Base-by-base conservation (phyloP, 2,329 filamentous ascomycete genomes). In the Metarhizium album region DNA sequence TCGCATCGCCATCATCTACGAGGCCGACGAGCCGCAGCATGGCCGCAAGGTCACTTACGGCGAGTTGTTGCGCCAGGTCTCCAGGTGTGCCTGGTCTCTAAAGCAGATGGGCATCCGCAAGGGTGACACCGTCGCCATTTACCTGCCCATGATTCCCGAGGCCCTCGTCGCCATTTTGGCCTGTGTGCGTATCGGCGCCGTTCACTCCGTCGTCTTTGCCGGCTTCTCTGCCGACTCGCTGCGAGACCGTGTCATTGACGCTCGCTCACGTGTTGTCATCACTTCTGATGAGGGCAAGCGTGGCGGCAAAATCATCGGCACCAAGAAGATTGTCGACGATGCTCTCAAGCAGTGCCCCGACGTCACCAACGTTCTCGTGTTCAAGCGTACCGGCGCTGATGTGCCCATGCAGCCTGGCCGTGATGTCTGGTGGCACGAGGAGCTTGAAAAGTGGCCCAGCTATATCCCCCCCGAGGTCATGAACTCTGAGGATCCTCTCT, bases 271-370 rank as follows among this genome's bases (percentile, higher is more conserved):
- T 74, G 87, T 97, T 49, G 86, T 97, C 70, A 96, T 98, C 65
- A 98, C 93, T 53, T 86, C 89, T 2, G 93, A 98, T 67, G 93
- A 98, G 78, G 93, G 93, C 65, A 95, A 94, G 80, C 89, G 93
- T 62, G 93, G 93, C 61, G 93, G 93, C 67, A 98, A 97, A 78
- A 71, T 94, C 62, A 96, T 98, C 66, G 87, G 88, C 63, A 97
- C 91, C 62, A 97, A 98, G 83, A 95, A 95, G 77, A 97, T 98
- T 66, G 93, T 97, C 59, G 93, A 98, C 64, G 93, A 97, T 66
- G 91, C 91, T 37, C 79, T 98, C 54, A 95, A 93, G 77, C 89
- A 95, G 71, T 97, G 91, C 71, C 91, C 91, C 18, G 84, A 88
- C 60, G 87, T 98, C 57, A 81, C 76, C 42, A 82, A 87, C 69